Conservation (phyloP, 2,329 filamentous ascomycete species). For the Hypomyces perniciosus region DNA sequence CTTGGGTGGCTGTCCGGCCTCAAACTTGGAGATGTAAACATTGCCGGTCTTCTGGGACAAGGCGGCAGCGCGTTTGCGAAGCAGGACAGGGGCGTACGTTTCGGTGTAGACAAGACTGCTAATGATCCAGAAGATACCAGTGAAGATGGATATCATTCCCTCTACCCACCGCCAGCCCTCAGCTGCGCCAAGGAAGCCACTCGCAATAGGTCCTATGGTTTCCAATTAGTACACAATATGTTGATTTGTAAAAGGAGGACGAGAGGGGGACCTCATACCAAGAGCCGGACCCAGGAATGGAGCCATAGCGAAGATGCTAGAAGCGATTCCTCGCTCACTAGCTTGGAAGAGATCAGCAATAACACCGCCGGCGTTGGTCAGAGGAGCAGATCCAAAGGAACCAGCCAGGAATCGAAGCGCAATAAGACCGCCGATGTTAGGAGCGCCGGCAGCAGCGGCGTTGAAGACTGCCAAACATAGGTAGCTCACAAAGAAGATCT, state of each 20-base stretch:
- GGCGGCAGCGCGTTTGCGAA: conserved; percentile 44
- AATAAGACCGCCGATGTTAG: conserved; percentile 54
- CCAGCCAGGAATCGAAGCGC: conserved; percentile 66
- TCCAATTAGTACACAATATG: neutral
- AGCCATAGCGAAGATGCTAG: conserved; percentile 54
- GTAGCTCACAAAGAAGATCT: conserved; percentile 55
- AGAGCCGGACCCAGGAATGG: conserved; percentile 58
- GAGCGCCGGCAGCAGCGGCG: conserved; percentile 49
- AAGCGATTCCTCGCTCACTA: conserved; percentile 49
- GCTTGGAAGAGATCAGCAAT: conserved; percentile 58
- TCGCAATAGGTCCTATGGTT: conserved; percentile 50
- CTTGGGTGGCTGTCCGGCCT: conserved; percentile 37
- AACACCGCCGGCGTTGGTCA: conserved; percentile 58
- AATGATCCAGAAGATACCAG: conserved; percentile 51
- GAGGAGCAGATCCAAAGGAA: conserved; percentile 54
- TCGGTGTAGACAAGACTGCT: conserved; percentile 49
- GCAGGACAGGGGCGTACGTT: conserved; percentile 54
- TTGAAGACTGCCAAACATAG: conserved; percentile 55
- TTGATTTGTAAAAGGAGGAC: neutral
- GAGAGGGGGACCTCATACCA: conserved; percentile 26
- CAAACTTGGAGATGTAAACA: conserved; percentile 46
- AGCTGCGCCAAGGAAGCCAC: conserved; percentile 55
- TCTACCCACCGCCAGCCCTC: conserved; percentile 61
- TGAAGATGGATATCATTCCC: conserved; percentile 56
- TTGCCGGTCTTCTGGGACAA: conserved; percentile 49